Evolutionary conservation across 306 rosid genomes (phyloP).

Genomic region (Trifolium fragiferum): DNA sequence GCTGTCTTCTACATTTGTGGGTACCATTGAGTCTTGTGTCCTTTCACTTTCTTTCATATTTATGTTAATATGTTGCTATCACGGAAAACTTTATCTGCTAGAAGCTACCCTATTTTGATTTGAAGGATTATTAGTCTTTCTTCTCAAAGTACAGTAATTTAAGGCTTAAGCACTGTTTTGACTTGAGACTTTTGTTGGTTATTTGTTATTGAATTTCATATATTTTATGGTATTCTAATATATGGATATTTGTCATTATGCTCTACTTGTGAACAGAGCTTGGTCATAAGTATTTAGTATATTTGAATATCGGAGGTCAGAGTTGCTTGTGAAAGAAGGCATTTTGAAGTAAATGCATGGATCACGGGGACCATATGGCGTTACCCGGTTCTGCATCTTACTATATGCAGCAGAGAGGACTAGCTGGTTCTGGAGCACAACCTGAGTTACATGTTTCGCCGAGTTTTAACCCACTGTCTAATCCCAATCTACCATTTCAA

Average conservation of each 20-base stretch:
- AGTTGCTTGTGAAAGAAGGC: constrained; percentile 43
- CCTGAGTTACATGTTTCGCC: constrained; percentile 65
- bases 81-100: constrained; percentile 31
- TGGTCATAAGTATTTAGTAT: constrained; percentile 34
- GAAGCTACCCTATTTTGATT: constrained; percentile 31
- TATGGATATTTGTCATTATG: constrained; percentile 41
- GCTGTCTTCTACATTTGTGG: constrained; percentile 25
- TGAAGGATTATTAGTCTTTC: constrained; percentile 30
- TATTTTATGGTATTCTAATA: constrained; percentile 40
- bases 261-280: constrained; percentile 51
- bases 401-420: constrained; percentile 77
- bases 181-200: constrained; percentile 33
- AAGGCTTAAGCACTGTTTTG: constrained; percentile 5
- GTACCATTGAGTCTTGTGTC: constrained; percentile 30
- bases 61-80: constrained; percentile 34
- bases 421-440: constrained; percentile 63
- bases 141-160: constrained; percentile 23
- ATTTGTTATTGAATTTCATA: constrained; percentile 30
- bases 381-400: constrained; percentile 76
- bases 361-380: constrained; percentile 88
- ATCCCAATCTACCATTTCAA: constrained; percentile 68
- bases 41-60: constrained; percentile 31
- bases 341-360: constrained; percentile 80
- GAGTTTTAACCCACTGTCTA: constrained; percentile 57
- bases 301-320: constrained; percentile 38